Evolutionary conservation across 2,329 filamentous ascomycete species (phyloP), one percentile per base, ranked within the genome.

Genomic region (Periconia digitata): DNA sequence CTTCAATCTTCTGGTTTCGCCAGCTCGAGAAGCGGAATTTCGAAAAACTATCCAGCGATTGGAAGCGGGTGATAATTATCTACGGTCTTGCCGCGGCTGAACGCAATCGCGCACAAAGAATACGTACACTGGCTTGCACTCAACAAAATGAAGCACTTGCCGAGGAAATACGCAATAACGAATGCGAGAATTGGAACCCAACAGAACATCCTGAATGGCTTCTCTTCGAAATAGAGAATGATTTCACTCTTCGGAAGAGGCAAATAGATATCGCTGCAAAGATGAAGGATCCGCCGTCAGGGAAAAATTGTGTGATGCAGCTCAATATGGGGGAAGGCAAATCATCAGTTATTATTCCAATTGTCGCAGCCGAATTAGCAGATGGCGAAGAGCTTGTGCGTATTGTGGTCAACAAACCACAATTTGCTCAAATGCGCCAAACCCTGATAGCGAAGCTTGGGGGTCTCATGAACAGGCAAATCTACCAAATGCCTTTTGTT

Each of bases 201-300:
- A 8, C 60, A 0, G 50, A 79, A 0, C 69, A 74, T 32, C 84
- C 85, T 0, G 85, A 89, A 18, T 83, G 74, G 49, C 69, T 90
- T 0, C 67, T 90, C 0, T 49, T 90, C 0, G 85, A 90, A 61
- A 72, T 85, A 0, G 85, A 90, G 44, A 82, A 76, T 27, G 76
- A 78, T 1, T 73, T 90, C 1, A 59, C 83, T 7, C 83, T 90
- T 8, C 78, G 87, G 0, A 60, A 74, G 0, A 76, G 82, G 0
- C 85, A 90, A 58, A 73, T 78, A 2, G 61, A 78, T 1, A 83
- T 90, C 42, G 81, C 85, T 0, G 38, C 47, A 0, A 60, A 77
- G 17, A 89, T 90, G 80, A 78, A 75, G 2, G 42, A 57, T 0
- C 59, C 61, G 1, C 44, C 49, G 2, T 45, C 54, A 7, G 46